Conservation (phyloP, 306 rosid species). For the Glycine soja region DNA sequence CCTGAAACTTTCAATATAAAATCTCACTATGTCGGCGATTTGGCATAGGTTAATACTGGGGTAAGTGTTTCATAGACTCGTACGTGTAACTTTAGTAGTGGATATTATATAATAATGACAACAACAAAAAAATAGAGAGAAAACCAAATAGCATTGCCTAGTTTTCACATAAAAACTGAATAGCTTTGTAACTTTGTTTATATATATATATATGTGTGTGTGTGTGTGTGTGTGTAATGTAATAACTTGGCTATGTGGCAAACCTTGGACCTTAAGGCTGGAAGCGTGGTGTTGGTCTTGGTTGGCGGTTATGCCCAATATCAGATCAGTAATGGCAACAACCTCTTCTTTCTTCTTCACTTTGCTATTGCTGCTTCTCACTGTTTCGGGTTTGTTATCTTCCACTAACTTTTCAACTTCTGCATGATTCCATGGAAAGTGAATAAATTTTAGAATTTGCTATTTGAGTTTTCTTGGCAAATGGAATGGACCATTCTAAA, state of each 20-base stretch:
- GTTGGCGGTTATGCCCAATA: conserved; percentile 32
- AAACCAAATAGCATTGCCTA: background rate
- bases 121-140: background rate
- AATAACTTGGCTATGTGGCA: conserved; percentile 30
- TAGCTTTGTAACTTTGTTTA: conserved; percentile 35
- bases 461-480: background rate
- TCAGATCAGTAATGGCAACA: conserved; percentile 59
- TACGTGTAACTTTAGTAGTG: conserved; percentile 26
- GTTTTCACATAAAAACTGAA: conserved; percentile 43
- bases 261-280: conserved; percentile 9
- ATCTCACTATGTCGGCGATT: conserved; percentile 34
- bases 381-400: conserved; percentile 60
- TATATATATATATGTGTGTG: conserved; percentile 1
- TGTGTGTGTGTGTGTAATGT: background rate
- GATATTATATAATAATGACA: conserved; percentile 23
- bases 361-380: conserved; percentile 56
- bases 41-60: background rate
- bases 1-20: background rate
- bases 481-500: conserved; percentile 42
- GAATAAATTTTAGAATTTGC: background rate
- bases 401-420: conserved; percentile 13
- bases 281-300: background rate
- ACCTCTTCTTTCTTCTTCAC: conserved; percentile 48
- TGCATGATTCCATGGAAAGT: conserved; percentile 35
- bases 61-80: background rate